A percentile compares a stretch with the other conserved stretches of the same genome.
Conservation (phyloP, 306 rosid species). For the Alnus rubra region DNA sequence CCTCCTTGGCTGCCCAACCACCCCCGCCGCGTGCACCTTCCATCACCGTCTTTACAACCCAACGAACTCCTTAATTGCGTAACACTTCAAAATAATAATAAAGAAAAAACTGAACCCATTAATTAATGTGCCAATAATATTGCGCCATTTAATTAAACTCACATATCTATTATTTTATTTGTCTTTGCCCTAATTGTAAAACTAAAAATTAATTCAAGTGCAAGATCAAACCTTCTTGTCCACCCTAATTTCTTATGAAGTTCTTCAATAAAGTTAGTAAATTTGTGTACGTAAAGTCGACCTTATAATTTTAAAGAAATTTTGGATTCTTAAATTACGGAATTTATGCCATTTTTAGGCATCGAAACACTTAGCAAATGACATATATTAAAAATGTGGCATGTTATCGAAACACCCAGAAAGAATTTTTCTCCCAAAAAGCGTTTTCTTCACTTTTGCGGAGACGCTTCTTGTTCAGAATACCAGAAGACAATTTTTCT, state of each 20-base stretch:
- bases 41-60: slow-evolving; percentile 36
- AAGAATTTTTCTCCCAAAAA: no score
- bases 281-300: no score
- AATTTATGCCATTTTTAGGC: no score
- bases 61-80: slow-evolving; percentile 30
- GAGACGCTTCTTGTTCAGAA: no score
- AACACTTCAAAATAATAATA: background rate
- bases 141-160: background rate
- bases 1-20: slow-evolving; percentile 27
- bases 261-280: no score
- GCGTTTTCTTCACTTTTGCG: no score
- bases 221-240: slow-evolving; percentile 5
- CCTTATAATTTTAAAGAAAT: no score
- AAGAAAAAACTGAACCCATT: background rate
- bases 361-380: no score
- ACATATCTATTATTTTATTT: background rate
- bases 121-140: background rate
- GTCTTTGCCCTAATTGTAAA: background rate
- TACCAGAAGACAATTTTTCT: no score
- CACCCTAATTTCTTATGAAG: background rate
- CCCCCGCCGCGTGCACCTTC: background rate
- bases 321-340: no score
- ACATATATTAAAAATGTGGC: no score
- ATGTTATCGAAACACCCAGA: no score
- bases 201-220: slow-evolving; percentile 7